Base-by-base conservation (phyloP, 257 asterid genomes). In the Euphrasia confusa region DNA sequence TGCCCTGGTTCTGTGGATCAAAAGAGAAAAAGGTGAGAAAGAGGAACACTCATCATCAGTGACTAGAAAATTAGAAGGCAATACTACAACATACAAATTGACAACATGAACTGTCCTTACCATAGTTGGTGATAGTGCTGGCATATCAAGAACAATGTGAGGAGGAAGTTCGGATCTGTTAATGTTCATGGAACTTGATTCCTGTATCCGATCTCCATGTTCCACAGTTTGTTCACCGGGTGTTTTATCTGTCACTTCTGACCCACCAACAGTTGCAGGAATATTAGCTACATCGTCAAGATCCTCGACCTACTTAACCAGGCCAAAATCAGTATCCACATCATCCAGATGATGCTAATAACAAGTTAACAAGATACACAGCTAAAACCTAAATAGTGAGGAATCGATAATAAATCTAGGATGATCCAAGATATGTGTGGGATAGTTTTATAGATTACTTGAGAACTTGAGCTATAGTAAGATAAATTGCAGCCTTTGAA, bases 81-180 rank as follows among this genome's bases (percentile, higher is more conserved):
- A 54, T 40, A 60, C 33, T 60, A 61, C 55, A 74, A 63, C 26
- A 60, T 42, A 35, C n/a, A 65, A 55, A 30, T 48, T 49, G 14
- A 65, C 56, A 64, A 48, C 68, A 61, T 52, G 40, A 58, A 66
- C 45, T 74, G 55, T 64, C 66, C 83, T 64, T 74, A 93, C 99
- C 99, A 93, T 93, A 58, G 97, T 93, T 53, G 97, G 99, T 71
- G 99, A 93, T 60, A 93, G 75, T 39, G 97, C 97, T 65, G 99
- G 99, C 99, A 93, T 93, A 53, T 68, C 84, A 72, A 93, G 85
- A 75, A 93, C 87, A 75, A 85, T 60, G 70, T 93, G 97, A 70
- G 97, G 89, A 73, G 99, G 99, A 81, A 93, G 95, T 70, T 87
- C 86, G 48, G 93, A 78, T 59, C 87, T 60, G 71, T 73, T 74